A percentile compares a stretch with the other conserved stretches of the same genome.
These are phyloP conservation scores for Saccharomyces eubayanus DNA, from an alignment of 805 yeast genomes.

Conservation along the genomic window DNA sequence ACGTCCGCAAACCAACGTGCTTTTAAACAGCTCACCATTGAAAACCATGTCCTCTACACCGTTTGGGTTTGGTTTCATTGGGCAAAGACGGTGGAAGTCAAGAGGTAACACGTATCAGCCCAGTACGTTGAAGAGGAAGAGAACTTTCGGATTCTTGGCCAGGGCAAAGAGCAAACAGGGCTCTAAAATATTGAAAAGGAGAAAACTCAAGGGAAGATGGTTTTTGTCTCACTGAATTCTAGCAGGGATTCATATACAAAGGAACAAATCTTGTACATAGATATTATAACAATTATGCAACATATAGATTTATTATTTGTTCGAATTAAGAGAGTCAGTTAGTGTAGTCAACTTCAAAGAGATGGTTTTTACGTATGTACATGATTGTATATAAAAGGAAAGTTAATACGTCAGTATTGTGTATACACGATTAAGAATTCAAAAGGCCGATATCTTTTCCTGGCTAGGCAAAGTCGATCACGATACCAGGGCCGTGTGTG, in stretches of 20 bases:
- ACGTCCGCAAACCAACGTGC: background rate
- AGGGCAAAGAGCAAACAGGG: slow-evolving; percentile 70
- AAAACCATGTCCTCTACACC: background rate
- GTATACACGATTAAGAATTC: background rate
- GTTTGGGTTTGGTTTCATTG: slow-evolving; percentile 9
- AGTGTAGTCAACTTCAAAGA: background rate
- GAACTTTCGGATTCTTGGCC: slow-evolving; percentile 82
- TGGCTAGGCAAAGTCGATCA: slow-evolving; percentile 41
- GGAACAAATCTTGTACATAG: background rate
- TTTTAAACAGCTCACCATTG: background rate
- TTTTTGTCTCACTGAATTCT: slow-evolving; percentile 60
- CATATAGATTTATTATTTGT: background rate
- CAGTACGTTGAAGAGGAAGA: slow-evolving; percentile 79
- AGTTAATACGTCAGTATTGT: background rate
- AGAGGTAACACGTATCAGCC: slow-evolving; percentile 97
- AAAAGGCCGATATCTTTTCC: background rate
- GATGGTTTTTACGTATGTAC: background rate
- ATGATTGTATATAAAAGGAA: background rate
- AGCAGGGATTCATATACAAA: background rate
- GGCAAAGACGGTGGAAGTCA: slow-evolving; percentile 58
- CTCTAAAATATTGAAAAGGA: slow-evolving; percentile 64
- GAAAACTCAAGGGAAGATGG: slow-evolving; percentile 91
- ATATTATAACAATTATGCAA: background rate
- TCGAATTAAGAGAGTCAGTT: background rate
- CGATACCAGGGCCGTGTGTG: slow-evolving; percentile 74